phyloP scores from a whole-genome alignment of 768 basidiomycete genomes.

The Russula earlei region DNA sequence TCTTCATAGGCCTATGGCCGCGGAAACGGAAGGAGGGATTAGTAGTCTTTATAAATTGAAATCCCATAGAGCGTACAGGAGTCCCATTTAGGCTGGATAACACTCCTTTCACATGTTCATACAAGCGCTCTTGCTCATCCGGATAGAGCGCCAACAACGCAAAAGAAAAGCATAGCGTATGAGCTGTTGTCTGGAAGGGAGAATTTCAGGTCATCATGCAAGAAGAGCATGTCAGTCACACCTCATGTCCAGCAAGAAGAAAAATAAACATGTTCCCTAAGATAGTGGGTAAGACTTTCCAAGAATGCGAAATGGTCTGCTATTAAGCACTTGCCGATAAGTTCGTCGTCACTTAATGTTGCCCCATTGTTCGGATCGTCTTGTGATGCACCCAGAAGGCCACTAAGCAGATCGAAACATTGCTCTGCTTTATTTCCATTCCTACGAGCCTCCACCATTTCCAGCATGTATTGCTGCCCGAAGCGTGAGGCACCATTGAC shows the following conservation, averaged over 20 bases:
- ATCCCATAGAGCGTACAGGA: not conserved
- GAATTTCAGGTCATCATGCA: not conserved
- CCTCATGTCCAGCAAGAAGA: constrained; percentile 30
- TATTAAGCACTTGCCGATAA: constrained; percentile 7
- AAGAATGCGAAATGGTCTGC: no score
- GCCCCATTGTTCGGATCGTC: constrained; percentile 12
- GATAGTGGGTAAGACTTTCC: not conserved
- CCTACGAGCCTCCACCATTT: constrained; percentile 22
- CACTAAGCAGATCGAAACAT: constrained; percentile 23
- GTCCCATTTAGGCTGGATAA: constrained; percentile 21
- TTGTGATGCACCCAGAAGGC: constrained; percentile 20
- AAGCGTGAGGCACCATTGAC: not conserved
- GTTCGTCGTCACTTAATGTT: constrained; percentile 19
- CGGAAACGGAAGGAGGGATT: not conserved
- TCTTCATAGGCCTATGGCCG: constrained; percentile 20
- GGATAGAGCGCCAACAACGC: constrained; percentile 34
- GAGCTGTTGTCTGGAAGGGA: constrained; percentile 28
- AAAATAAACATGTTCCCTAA: constrained; percentile 26
- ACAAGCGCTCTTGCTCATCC: constrained; percentile 34
- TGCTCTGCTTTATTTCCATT: constrained; percentile 17
- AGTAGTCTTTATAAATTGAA: not conserved
- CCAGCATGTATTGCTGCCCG: constrained; percentile 22
- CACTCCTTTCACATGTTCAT: constrained; percentile 28
- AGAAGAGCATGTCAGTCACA: not conserved
- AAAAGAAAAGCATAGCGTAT: constrained; percentile 32